A percentile compares a stretch with the other conserved stretches of the same genome.
phyloP scores from a whole-genome alignment of 1,139 yeast genomes.

The Kluyveromyces marxianus region DNA sequence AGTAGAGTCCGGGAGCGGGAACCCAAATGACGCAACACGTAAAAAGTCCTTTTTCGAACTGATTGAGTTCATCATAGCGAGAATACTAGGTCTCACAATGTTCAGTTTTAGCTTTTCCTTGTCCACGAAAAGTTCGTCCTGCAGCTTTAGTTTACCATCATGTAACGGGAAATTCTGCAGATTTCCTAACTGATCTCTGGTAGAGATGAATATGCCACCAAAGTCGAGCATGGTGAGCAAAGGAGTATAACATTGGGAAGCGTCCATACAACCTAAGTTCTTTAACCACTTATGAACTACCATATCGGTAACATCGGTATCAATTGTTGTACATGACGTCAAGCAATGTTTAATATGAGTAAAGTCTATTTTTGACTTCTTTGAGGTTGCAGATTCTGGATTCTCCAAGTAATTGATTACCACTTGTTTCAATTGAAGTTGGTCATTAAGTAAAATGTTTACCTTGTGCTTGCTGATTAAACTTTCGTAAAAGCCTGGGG shows the following conservation, averaged over 20 bases:
- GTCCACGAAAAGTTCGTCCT: conserved; percentile 62
- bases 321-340: conserved; percentile 86
- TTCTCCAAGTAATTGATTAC: conserved; percentile 89
- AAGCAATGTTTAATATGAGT: conserved; percentile 82
- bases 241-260: conserved; percentile 80
- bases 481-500: conserved; percentile 84
- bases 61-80: conserved; percentile 27
- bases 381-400: conserved; percentile 78
- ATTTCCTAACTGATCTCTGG: conserved; percentile 76
- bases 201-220: conserved; percentile 91
- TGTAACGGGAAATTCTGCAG: conserved; percentile 27
- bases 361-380: conserved; percentile 71
- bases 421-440: conserved; percentile 83
- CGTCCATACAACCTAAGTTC: conserved; percentile 78
- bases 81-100: conserved; percentile 44
- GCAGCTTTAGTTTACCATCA: conserved; percentile 21
- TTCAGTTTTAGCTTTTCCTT: conserved; percentile 76
- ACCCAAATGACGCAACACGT: conserved; percentile 88
- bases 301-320: conserved; percentile 87
- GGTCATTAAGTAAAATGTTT: conserved; percentile 73
- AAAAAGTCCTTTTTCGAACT: conserved; percentile 37
- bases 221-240: conserved; percentile 84
- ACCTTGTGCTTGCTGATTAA: conserved; percentile 65
- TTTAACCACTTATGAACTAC: conserved; percentile 85
- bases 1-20: conserved; percentile 89